Conservation (phyloP, 139 green algal species). For the Edaphochlamys debaryana region DNA sequence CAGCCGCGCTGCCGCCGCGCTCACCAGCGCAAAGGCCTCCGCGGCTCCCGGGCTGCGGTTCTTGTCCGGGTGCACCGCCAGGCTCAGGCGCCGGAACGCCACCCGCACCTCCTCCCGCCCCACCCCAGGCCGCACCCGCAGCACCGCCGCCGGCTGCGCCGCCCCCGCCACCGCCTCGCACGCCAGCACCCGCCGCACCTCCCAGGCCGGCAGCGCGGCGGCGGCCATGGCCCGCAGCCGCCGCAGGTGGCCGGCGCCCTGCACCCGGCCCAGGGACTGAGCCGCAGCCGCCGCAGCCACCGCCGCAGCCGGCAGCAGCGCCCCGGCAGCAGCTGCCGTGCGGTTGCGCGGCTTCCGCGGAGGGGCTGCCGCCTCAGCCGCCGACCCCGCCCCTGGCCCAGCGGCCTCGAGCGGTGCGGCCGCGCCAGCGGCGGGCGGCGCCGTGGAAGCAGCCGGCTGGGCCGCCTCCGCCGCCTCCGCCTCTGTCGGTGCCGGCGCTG, state of each 20-base stretch:
- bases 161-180: not conserved
- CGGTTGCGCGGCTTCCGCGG: no score
- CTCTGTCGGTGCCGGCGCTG: not conserved
- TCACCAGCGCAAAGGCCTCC: conserved; percentile 27
- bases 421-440: not conserved
- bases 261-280: not conserved
- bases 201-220: conserved; percentile 19
- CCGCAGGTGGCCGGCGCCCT: conserved; percentile 10
- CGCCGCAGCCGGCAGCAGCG: not conserved
- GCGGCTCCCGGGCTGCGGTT: conserved; percentile 9
- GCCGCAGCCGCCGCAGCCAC: not conserved
- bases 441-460: no score
- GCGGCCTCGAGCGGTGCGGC: no score
- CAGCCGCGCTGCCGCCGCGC: not conserved
- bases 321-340: no score
- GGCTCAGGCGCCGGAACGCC: conserved; percentile 13
- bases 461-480: not conserved
- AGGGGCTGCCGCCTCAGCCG: not conserved
- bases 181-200: conserved; percentile 30
- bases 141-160: conserved; percentile 19
- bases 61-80: conserved; percentile 44
- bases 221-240: not conserved
- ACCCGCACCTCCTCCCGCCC: not conserved
- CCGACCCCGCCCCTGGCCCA: not conserved
- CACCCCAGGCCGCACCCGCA: not conserved